Evolutionary conservation across 345 rosid genomes (phyloP).

Genomic region (Populus deltoides): DNA sequence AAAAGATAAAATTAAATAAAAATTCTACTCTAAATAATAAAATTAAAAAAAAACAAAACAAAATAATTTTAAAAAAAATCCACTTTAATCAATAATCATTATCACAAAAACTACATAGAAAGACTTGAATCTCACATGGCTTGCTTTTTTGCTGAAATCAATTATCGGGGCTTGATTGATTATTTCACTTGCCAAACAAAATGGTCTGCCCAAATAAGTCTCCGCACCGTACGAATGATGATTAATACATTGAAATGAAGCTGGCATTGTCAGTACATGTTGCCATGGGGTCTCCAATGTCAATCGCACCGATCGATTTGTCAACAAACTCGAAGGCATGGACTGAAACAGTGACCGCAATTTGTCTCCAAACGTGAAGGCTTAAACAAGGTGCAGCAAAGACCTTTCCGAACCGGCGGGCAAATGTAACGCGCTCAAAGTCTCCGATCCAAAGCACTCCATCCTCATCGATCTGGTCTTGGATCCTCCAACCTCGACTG

Average conservation of each 20-base stretch:
- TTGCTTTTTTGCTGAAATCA: not conserved
- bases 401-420: not conserved
- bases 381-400: not conserved
- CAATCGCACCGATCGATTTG: not conserved
- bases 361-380: not conserved
- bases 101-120: too few species aligned
- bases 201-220: not conserved
- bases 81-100: too few species aligned
- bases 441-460: not conserved
- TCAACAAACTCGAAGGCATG: not conserved
- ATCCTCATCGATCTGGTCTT: not conserved
- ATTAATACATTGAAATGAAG: too few species aligned
- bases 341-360: not conserved
- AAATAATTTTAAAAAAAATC: too few species aligned
- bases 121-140: not conserved
- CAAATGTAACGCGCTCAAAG: not conserved
- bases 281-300: not conserved
- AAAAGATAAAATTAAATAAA: too few species aligned
- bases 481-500: not conserved
- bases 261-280: not conserved
- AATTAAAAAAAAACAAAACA: too few species aligned
- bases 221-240: not conserved
- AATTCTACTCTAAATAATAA: too few species aligned
- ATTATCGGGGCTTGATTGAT: not conserved
- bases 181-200: not conserved